A percentile compares a stretch with the other conserved stretches of the same genome.
phyloP scores from a whole-genome alignment of 805 yeast species.

The Ogataea nitratoaversa region DNA sequence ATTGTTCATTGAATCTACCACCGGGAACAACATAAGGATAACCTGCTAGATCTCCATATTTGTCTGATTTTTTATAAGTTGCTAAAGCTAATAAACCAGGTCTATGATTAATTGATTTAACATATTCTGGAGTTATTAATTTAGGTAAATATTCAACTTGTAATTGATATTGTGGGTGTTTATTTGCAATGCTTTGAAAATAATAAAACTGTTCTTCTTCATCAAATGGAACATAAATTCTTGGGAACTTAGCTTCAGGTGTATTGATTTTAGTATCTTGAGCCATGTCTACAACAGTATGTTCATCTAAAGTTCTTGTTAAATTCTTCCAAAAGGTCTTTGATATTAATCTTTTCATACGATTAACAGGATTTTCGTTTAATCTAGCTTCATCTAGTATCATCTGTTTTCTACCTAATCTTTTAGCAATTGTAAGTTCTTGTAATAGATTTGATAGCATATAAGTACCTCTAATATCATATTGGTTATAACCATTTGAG shows the following conservation, averaged over 20 bases:
- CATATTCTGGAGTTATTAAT: slow-evolving; percentile 70
- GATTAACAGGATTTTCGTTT: slow-evolving; percentile 80
- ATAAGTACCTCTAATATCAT: slow-evolving; percentile 80
- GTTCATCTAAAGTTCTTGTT: slow-evolving; percentile 64
- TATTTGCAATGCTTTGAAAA: slow-evolving; percentile 48
- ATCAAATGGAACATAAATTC: slow-evolving; percentile 72
- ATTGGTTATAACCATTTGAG: slow-evolving; percentile 73
- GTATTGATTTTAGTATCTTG: slow-evolving; percentile 71
- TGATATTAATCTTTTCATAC: slow-evolving; percentile 68
- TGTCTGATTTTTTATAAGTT: slow-evolving; percentile 39
- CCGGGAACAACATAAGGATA: slow-evolving; percentile 95
- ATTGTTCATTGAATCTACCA: slow-evolving; percentile 92
- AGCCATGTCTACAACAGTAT: slow-evolving; percentile 66
- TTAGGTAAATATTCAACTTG: slow-evolving; percentile 78
- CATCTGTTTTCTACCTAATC: slow-evolving; percentile 73
- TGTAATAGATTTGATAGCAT: slow-evolving; percentile 83
- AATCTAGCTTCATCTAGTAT: slow-evolving; percentile 78
- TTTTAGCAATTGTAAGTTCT: slow-evolving; percentile 82
- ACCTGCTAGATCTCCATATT: slow-evolving; percentile 41
- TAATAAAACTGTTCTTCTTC: slow-evolving; percentile 72
- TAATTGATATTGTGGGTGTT: slow-evolving; percentile 52
- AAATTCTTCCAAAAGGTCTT: slow-evolving; percentile 78
- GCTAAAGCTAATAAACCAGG: slow-evolving; percentile 89
- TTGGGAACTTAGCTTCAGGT: slow-evolving; percentile 57
- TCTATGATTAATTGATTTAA: slow-evolving; percentile 66